Conservation (phyloP, 176 grass and related monocot genomes). For the Chrysopogon serrulatus region DNA sequence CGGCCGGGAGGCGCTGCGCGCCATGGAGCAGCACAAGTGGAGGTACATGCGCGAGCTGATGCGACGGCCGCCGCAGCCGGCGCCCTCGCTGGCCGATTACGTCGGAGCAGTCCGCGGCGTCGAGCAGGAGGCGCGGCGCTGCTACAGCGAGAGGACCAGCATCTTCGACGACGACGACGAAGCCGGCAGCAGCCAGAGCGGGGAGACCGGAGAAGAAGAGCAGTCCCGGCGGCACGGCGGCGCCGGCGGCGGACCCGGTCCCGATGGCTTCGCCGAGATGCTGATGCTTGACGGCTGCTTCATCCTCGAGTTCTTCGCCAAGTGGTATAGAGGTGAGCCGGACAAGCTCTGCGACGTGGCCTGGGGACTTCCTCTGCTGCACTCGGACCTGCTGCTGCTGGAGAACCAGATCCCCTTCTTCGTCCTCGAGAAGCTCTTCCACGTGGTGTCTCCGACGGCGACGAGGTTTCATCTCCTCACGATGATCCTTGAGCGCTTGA, state of each 20-base stretch:
- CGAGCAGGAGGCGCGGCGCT: background rate
- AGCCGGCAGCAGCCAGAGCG: background rate
- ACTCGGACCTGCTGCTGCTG: background rate
- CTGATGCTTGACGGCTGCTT: slow-evolving; percentile 23
- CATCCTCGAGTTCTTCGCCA: background rate
- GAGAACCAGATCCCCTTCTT: slow-evolving; percentile 29
- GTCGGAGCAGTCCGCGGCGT: background rate
- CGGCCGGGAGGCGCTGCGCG: background rate
- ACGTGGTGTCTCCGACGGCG: too few species aligned
- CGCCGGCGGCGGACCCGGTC: background rate
- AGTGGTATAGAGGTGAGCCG: fast-evolving
- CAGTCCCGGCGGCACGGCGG: background rate
- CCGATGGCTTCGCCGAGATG: background rate
- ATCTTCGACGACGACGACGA: background rate
- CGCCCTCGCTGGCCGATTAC: background rate
- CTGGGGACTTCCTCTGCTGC: background rate
- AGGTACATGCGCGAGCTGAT: background rate
- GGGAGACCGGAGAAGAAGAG: background rate
- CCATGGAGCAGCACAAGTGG: slow-evolving; percentile 15
- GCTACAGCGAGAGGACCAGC: slow-evolving; percentile 1
- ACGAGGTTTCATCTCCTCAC: background rate
- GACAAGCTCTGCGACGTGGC: background rate
- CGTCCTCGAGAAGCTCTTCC: background rate
- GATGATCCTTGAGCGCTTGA: background rate
- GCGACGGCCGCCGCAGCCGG: too few species aligned